Conservation (phyloP, 2,329 filamentous ascomycete species). For the Pestalotiopsis sp. region DNA sequence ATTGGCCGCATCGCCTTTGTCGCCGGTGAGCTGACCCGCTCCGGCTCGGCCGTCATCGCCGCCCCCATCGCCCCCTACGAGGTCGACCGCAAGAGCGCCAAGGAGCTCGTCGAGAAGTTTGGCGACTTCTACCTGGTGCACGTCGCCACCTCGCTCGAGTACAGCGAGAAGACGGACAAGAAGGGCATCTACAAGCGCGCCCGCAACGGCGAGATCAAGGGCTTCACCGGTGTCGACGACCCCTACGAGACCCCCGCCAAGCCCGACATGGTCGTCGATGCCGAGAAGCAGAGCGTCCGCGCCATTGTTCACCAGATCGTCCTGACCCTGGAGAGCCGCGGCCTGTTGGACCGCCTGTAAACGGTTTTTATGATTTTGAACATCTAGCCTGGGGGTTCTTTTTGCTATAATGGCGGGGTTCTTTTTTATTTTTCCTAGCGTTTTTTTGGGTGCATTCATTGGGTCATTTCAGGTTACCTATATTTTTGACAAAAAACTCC, state of each 20-base stretch:
- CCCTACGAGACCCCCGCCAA: constrained; percentile 87
- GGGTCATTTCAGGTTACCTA: constrained; percentile 7
- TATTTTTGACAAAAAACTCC: not conserved
- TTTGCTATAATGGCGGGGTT: not conserved
- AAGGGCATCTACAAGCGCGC: constrained; percentile 86
- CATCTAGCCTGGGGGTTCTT: constrained; percentile 1
- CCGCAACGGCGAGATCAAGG: constrained; percentile 88
- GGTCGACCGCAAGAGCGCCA: constrained; percentile 72
- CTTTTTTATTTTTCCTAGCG: constrained; percentile 4
- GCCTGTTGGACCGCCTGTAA: constrained; percentile 76
- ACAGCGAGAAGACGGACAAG: constrained; percentile 94
- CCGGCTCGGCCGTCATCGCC: constrained; percentile 92
- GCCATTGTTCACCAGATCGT: constrained; percentile 97
- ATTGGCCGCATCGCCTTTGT: constrained; percentile 96
- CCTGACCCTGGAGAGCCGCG: constrained; percentile 85
- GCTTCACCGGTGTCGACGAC: constrained; percentile 97
- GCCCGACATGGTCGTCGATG: constrained; percentile 82
- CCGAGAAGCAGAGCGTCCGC: constrained; percentile 84
- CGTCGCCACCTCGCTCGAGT: constrained; percentile 88
- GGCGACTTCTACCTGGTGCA: constrained; percentile 95
- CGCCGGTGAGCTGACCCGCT: constrained; percentile 88
- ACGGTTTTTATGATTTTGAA: constrained; percentile 1
- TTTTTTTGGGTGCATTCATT: not conserved
- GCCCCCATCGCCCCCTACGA: constrained; percentile 96
- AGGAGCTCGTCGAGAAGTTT: constrained; percentile 83